Evolutionary conservation across 1,284 basidiomycete genomes (phyloP), one percentile per base, ranked within the genome.

Genomic region (Fistulina hepatica): DNA sequence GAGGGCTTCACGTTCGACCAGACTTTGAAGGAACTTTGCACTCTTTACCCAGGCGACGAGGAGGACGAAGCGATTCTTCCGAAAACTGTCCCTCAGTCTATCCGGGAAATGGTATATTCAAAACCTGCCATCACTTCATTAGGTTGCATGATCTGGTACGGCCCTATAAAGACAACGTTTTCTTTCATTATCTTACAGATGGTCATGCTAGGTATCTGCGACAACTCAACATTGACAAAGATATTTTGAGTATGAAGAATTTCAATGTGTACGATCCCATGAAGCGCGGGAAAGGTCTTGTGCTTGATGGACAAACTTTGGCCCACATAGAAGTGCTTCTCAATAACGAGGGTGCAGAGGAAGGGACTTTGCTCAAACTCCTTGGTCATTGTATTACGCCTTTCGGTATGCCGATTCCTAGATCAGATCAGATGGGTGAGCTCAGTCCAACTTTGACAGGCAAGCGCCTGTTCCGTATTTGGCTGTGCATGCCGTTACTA

Each of bases 181-280:
- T 13, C 30, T 6, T 16, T 19, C 16, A 25, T 6, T 24, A 21
- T 39, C 30, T 6, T 23, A 23, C 12, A 34, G 12, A 21, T 23
- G 6, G 24, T 32, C 23, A 17, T 20, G 13, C 37, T n/a, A 82
- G 78, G 73, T 93, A 94, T 56, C 72, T 95, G 12, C 78, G 82
- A 31, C 84, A 88, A 41, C 71, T 97, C 33, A 95, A 95, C 52
- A 89, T 97, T 44, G 92, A 92, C 61, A 86, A 88, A 54, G 89
- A 95, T 49, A 76, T 97, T 39, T 57, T 97, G 47, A 86, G 77
- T 41, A 91, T 93, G 77, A 83, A 78, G 60, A 95, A 95, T 55
- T 97, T 97, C 69, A 93, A 95, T 52, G 69, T 95, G 30, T 95
- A 95, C 53, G 91, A 97, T 58, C 92, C 93, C 0, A 88, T 95